A percentile compares a stretch with the other conserved stretches of the same genome.
These are phyloP conservation scores for Tilletia setariae DNA, from an alignment of 1,284 basidiomycete genomes.

Conservation along the genomic window DNA sequence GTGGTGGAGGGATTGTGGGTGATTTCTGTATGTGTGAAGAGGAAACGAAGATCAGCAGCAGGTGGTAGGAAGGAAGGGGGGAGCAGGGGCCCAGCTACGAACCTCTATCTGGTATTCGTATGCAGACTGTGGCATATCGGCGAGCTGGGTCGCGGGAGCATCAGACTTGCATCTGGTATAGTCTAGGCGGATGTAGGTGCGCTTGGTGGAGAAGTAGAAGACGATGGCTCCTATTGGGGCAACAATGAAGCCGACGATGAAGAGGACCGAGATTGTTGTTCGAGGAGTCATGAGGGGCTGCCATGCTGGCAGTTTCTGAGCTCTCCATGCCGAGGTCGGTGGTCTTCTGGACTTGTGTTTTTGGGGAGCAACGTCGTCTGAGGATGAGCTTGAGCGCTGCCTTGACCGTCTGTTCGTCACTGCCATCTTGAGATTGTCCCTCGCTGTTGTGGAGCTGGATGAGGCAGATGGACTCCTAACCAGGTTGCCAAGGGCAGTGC, in stretches of 20 bases:
- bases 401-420: neutral
- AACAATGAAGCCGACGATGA: constrained; percentile 89
- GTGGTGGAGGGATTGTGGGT: constrained; percentile 9
- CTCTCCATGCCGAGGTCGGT: neutral
- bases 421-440: neutral
- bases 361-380: neutral
- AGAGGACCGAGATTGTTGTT: constrained; percentile 91
- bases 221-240: constrained; percentile 88
- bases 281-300: constrained; percentile 99
- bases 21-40: neutral
- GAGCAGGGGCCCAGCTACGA: neutral
- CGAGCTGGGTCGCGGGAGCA: constrained; percentile 22
- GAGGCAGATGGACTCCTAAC: neutral
- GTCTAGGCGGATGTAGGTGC: constrained; percentile 73
- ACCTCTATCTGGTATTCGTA: constrained; percentile 65
- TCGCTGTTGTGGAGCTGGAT: neutral
- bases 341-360: neutral
- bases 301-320: constrained; percentile 96
- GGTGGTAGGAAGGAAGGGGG: neutral
- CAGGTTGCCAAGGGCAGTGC: neutral
- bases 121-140: constrained; percentile 64
- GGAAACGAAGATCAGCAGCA: neutral
- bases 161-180: constrained; percentile 73
- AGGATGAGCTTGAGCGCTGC: neutral
- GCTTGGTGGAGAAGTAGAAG: constrained; percentile 57